phyloP scores from a whole-genome alignment of 306 rosid genomes.

The Malus asiatica region DNA sequence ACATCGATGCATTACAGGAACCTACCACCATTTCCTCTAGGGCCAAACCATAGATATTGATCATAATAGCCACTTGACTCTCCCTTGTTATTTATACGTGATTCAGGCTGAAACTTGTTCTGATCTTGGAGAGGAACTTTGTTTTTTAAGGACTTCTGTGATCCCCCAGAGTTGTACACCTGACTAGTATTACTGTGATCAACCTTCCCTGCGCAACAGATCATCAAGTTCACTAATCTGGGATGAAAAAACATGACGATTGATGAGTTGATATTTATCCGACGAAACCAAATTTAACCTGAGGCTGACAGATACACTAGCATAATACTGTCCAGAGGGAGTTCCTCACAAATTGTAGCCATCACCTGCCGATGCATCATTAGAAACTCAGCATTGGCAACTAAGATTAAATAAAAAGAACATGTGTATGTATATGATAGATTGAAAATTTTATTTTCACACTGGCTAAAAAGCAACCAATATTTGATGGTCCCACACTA shows the following conservation, averaged over 20 bases:
- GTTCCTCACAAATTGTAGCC: slow-evolving; percentile 97
- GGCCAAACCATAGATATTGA: slow-evolving; percentile 77
- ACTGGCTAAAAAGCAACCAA: neutral
- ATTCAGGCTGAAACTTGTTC: slow-evolving; percentile 41
- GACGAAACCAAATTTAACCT: slow-evolving; percentile 46
- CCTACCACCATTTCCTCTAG: slow-evolving; percentile 80
- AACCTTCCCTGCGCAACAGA: slow-evolving; percentile 62
- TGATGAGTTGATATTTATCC: slow-evolving; percentile 9
- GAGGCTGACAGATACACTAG: slow-evolving; percentile 85
- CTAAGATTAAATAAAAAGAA: neutral
- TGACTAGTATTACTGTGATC: slow-evolving; percentile 42
- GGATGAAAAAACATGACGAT: slow-evolving; percentile 12
- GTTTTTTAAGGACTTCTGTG: slow-evolving; percentile 50
- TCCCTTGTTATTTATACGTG: slow-evolving; percentile 52
- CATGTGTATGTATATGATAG: neutral
- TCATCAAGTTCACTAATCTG: slow-evolving; percentile 31
- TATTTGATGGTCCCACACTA: neutral
- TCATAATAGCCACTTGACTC: slow-evolving; percentile 54
- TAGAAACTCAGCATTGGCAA: slow-evolving; percentile 20
- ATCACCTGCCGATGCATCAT: slow-evolving; percentile 52
- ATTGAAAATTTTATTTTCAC: neutral
- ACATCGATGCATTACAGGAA: slow-evolving; percentile 16
- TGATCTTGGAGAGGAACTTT: slow-evolving; percentile 50
- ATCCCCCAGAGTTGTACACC: slow-evolving; percentile 47
- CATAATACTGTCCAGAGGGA: slow-evolving; percentile 73